These are phyloP conservation scores for Kandelia obovata DNA, from an alignment of 345 rosid species.

Conservation along the genomic window DNA sequence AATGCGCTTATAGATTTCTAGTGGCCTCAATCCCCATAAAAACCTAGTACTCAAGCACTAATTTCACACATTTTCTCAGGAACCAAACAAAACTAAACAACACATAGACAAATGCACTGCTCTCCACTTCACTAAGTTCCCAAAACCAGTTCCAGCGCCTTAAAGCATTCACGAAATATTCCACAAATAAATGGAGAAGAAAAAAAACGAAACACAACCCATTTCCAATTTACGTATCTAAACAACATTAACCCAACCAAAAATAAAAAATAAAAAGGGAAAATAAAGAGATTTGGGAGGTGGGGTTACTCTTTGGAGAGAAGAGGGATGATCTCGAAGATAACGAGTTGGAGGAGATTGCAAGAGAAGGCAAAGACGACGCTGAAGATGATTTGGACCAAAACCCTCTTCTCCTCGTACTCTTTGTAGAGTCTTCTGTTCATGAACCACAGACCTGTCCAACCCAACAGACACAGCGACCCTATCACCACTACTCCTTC, in stretches of 20 bases:
- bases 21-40: not conserved
- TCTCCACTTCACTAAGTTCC: no score
- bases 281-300: not conserved
- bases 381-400: conserved; percentile 93
- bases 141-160: no score
- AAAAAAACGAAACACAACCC: no score
- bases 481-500: conserved; percentile 62
- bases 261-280: not conserved
- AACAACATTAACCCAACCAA: no score
- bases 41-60: not conserved
- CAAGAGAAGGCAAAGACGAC: conserved; percentile 93
- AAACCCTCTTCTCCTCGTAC: conserved; percentile 86
- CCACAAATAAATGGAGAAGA: no score
- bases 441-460: conserved; percentile 91
- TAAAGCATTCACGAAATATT: no score
- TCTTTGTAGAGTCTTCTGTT: conserved; percentile 84
- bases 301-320: conserved; percentile 70
- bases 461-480: conserved; percentile 65
- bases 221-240: no score
- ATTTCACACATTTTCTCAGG: not conserved
- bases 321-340: conserved; percentile 89
- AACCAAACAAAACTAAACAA: not conserved
- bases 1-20: no score
- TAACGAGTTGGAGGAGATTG: conserved; percentile 90
- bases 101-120: no score